These are phyloP conservation scores for Xylaria multiplex DNA, from an alignment of 2,329 filamentous ascomycete genomes.

Conservation along the genomic window DNA sequence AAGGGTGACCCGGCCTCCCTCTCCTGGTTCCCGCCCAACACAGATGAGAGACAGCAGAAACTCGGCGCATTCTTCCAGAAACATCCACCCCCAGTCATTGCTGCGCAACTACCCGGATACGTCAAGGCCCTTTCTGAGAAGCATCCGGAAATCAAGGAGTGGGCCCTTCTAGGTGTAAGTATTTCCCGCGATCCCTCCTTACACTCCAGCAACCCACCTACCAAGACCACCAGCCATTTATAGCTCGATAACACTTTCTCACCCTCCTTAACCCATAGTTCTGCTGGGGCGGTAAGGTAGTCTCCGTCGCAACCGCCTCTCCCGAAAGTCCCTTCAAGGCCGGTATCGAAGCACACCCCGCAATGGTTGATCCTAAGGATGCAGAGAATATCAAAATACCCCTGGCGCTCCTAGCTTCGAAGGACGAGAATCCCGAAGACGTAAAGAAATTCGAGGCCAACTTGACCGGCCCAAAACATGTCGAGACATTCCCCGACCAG, in stretches of 20 bases:
- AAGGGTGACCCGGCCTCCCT: slow-evolving; percentile 73
- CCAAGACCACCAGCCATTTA: not conserved
- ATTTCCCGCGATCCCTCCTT: not conserved
- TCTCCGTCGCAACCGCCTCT: slow-evolving; percentile 61
- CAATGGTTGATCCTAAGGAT: slow-evolving; percentile 72
- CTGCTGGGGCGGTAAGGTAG: slow-evolving; percentile 79
- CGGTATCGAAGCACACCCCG: slow-evolving; percentile 65
- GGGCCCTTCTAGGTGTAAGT: slow-evolving; percentile 69
- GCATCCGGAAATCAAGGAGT: slow-evolving; percentile 65
- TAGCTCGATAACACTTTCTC: not conserved
- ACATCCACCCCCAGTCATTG: slow-evolving; percentile 59
- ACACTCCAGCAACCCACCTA: not conserved
- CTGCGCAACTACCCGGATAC: slow-evolving; percentile 63
- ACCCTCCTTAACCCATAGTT: slow-evolving; percentile 51
- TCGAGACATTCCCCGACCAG: slow-evolving; percentile 73
- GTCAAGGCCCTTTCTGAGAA: slow-evolving; percentile 62
- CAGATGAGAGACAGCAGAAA: slow-evolving; percentile 68
- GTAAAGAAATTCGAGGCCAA: slow-evolving; percentile 66
- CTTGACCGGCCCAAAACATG: slow-evolving; percentile 65
- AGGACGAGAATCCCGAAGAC: slow-evolving; percentile 67
- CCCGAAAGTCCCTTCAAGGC: slow-evolving; percentile 65
- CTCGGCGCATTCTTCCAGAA: slow-evolving; percentile 68
- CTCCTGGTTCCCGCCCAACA: slow-evolving; percentile 70
- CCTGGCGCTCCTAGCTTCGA: slow-evolving; percentile 70
- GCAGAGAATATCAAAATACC: slow-evolving; percentile 70